phyloP scores from a whole-genome alignment of 257 asterid species.

The Rhazya stricta region DNA sequence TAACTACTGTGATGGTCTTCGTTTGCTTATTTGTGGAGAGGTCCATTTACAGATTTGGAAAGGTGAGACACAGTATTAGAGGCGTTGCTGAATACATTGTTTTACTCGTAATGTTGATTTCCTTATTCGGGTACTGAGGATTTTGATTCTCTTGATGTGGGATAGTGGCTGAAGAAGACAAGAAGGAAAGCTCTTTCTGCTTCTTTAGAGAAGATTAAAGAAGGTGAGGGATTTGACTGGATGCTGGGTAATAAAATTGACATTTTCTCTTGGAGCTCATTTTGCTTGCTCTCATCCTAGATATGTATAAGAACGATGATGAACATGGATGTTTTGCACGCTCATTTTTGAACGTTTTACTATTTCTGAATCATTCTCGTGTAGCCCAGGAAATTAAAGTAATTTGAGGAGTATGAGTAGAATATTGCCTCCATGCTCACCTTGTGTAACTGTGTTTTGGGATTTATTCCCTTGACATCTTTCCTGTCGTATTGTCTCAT shows the following conservation, averaged over 20 bases:
- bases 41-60: conserved; percentile 80
- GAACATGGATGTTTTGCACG: background rate
- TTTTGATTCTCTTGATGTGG: conserved; percentile 2
- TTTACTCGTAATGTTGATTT: background rate
- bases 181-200: conserved; percentile 81
- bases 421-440: background rate
- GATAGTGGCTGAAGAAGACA: conserved; percentile 84
- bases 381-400: background rate
- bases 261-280: background rate
- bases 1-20: conserved; percentile 83
- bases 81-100: background rate
- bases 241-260: background rate
- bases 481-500: background rate
- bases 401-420: background rate
- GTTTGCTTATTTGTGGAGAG: conserved; percentile 72
- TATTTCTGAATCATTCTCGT: background rate
- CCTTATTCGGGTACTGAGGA: background rate
- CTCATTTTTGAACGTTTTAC: background rate
- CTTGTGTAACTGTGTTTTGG: background rate
- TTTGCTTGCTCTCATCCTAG: background rate
- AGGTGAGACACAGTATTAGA: conserved; percentile 33
- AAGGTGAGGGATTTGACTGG: conserved; percentile 42
- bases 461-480: background rate
- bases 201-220: conserved; percentile 76
- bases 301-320: background rate